Evolutionary conservation across 2,329 filamentous ascomycete species (phyloP), one percentile per base, ranked within the genome.

Genomic region (Calonectria fujianensis): DNA sequence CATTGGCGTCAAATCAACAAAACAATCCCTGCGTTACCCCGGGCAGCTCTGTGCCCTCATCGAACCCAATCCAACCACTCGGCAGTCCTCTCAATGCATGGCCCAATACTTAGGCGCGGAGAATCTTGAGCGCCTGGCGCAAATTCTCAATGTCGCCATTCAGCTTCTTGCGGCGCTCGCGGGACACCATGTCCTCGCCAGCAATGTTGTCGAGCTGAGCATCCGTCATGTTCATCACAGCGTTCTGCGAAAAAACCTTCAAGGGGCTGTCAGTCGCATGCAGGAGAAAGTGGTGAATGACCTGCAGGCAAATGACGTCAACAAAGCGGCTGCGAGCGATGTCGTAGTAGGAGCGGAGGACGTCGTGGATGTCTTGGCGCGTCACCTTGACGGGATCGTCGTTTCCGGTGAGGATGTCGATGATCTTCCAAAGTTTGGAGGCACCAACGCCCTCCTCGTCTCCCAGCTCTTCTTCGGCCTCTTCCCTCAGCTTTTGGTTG

Each of bases 291-390:
- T 91, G 83, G 54, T 90, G 88, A 2, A 90, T 84, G 0, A 88
- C 90, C 75, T 94, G 92, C 74, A 89, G 88, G 78, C 87, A 91
- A 2, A 95, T 82, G 4, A 86, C 89, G 77, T 95, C 93, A 2
- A 93, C 88, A 72, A 95, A 93, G 0, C 92, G 88, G 78, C 90
- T 90, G 16, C 86, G 86, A 0, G 91, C 87, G 1, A 93, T 89
- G 32, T 90, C 87, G 84, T 94, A 94, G 82, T 93, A 94, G 2
- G 89, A 86, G 35, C 86, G 82, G 0, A 94, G 85, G 1, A 90
- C 89, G 73, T 94, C 89, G 70, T 93, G 90, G 6, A 94, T 88
- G 13, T 92, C 87, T 41, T 89, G 85, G 4, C 86, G 77, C 0
- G 83, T 82, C 51, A 87, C 82, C 6, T 87, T 79, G 0, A 82